phyloP scores from a whole-genome alignment of 1,284 basidiomycete genomes.

The Chalciporus sp. region DNA sequence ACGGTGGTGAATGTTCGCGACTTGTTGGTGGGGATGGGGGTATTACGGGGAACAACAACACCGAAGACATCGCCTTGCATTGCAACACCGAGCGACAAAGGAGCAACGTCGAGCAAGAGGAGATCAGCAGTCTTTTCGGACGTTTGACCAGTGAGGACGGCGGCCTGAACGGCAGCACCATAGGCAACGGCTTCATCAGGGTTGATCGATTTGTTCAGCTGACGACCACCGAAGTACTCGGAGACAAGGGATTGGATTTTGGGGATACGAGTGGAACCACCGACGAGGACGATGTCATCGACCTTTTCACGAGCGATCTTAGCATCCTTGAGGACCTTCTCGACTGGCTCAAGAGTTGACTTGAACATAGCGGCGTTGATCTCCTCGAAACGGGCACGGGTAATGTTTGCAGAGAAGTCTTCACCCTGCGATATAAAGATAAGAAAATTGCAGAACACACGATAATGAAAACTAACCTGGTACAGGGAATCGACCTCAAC shows the following conservation, averaged over 20 bases:
- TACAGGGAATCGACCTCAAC: slow-evolving; percentile 99
- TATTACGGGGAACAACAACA: slow-evolving; percentile 96
- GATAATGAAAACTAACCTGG: slow-evolving; percentile 58
- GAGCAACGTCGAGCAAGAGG: slow-evolving; percentile 93
- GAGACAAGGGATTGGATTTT: slow-evolving; percentile 98
- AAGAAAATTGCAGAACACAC: slow-evolving; percentile 1
- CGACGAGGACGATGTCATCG: slow-evolving; percentile 98
- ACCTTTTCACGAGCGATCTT: slow-evolving; percentile 98
- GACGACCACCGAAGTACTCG: slow-evolving; percentile 96
- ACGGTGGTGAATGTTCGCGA: slow-evolving; percentile 95
- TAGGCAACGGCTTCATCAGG: slow-evolving; percentile 95
- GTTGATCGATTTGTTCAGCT: slow-evolving; percentile 99
- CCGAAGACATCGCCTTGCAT: slow-evolving; percentile 99
- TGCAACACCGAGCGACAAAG: slow-evolving; percentile 95
- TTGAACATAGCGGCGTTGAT: slow-evolving; percentile 95
- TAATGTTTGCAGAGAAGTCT: slow-evolving; percentile 96
- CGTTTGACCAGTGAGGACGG: slow-evolving; percentile 93
- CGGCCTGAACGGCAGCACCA: slow-evolving; percentile 96
- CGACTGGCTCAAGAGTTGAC: slow-evolving; percentile 96
- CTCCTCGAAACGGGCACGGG: slow-evolving; percentile 99
- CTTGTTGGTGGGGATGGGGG: slow-evolving; percentile 97
- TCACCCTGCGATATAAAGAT: slow-evolving; percentile 56
- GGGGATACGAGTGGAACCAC: slow-evolving; percentile 99
- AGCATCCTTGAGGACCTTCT: slow-evolving; percentile 98
- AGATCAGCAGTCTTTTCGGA: slow-evolving; percentile 96